Base-by-base conservation (phyloP, 371 early-diverging fungal genomes). In the Entomophthora muscae region DNA sequence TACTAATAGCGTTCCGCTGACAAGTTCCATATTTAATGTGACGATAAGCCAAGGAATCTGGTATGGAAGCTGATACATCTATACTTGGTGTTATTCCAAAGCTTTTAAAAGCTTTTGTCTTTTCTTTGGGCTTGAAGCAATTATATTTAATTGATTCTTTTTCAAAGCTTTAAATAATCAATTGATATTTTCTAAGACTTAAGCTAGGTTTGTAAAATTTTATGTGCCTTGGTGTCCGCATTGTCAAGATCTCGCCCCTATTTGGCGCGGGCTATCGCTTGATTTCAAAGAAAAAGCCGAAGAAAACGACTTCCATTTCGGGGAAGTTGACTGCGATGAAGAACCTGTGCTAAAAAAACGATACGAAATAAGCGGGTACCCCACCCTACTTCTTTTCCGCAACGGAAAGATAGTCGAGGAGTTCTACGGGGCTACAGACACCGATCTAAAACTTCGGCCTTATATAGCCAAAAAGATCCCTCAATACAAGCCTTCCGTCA, bases 161-260 rank as follows among this genome's bases (percentile, higher is more conserved):
- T n/a, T n/a, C n/a, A n/a, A n/a, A n/a, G n/a, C n/a, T n/a, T n/a
- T n/a, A n/a, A n/a, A n/a, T n/a, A n/a, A n/a, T n/a, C n/a, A n/a
- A n/a, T n/a, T n/a, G n/a, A n/a, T n/a, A 55, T 55, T 55, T 23
- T 0, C 24, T 55, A 22, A 21, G 23, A 55, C 10, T 21, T 55
- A 22, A 12, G 23, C 23, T 55, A 55, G 59, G 59, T 59, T 59
- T 32, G 28, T 59, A 1, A 59, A 59, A 22, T 42, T 32, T 32
- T 93, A 94, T 74, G 94, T 91, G 53, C 92, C 86, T 52, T 90
- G 90, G 92, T 93, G 93, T 76, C 87, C 88, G 65, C 90, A 93
- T 79, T 95, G 94, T 83, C 89, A 91, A 80, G 73, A 74, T 66
- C 78, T 94, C 61, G 91, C 83, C 1, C 91, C 93, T 64, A 80